Conservation (phyloP, 345 rosid genomes). For the Ceriops zippeliana region DNA sequence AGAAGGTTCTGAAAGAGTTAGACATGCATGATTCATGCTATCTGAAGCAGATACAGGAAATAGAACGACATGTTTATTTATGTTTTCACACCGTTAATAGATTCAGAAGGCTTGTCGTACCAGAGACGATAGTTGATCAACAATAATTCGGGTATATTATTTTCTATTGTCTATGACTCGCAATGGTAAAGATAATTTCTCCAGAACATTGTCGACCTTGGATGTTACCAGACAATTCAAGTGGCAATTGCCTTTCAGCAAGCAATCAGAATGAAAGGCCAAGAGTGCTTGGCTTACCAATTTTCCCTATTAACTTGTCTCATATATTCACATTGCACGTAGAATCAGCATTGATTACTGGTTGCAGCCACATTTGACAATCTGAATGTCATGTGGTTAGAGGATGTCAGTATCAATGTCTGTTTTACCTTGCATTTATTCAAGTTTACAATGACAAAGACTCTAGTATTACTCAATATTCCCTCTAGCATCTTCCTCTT, state of each 20-base stretch:
- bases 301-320: not conserved
- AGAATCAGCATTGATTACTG: not conserved
- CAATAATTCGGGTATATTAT: not conserved
- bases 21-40: slow-evolving; percentile 39
- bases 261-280: not conserved
- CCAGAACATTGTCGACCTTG: not conserved
- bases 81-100: slow-evolving; percentile 74
- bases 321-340: not conserved
- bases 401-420: no score
- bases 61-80: slow-evolving; percentile 61
- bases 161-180: not conserved
- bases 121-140: slow-evolving; percentile 35
- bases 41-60: slow-evolving; percentile 69
- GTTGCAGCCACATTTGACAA: no score
- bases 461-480: no score
- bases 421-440: no score
- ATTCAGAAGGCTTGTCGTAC: slow-evolving; percentile 60
- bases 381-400: no score
- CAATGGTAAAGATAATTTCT: not conserved
- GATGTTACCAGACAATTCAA: not conserved
- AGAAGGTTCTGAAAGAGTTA: slow-evolving; percentile 60
- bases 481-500: no score
- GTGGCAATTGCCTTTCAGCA: not conserved
- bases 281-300: not conserved
- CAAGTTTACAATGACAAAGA: no score